These are phyloP conservation scores for Scenedesmus sp. DNA, from an alignment of 163 green algal genomes.

Conservation along the genomic window DNA sequence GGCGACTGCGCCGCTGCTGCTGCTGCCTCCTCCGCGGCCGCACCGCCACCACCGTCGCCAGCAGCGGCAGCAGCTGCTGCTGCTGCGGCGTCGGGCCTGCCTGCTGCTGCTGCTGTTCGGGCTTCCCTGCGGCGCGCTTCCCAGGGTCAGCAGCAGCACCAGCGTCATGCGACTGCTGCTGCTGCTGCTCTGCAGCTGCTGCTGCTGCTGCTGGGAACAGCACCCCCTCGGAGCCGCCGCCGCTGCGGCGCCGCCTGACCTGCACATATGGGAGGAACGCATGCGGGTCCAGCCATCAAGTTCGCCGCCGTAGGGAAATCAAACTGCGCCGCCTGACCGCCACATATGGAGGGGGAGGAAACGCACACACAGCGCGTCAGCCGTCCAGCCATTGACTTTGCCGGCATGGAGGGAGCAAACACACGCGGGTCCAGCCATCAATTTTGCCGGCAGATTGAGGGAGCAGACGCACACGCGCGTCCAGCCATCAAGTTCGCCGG, in stretches of 20 bases:
- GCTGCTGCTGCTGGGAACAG: neutral
- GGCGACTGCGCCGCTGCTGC: neutral
- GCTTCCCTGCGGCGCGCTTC: neutral
- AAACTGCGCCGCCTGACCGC: too few relatives aligned
- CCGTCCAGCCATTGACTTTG: too few relatives aligned
- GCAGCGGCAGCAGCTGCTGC: slow-evolving; percentile 1
- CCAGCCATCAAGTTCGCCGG: too few relatives aligned
- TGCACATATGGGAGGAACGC: neutral
- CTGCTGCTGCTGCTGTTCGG: neutral
- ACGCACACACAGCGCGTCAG: too few relatives aligned
- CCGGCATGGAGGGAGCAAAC: too few relatives aligned
- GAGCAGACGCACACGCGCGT: too few relatives aligned
- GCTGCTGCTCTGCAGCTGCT: slow-evolving; percentile 30
- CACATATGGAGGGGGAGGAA: too few relatives aligned
- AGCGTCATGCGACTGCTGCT: neutral
- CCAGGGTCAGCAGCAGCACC: neutral
- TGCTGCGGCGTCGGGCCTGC: neutral
- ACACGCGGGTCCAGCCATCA: too few relatives aligned
- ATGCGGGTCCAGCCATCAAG: too few relatives aligned
- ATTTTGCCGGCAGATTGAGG: too few relatives aligned
- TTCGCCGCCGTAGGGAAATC: too few relatives aligned
- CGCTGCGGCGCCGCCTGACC: neutral
- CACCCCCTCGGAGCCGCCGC: neutral
- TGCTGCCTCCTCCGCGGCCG: neutral
- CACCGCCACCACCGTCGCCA: neutral